Percentiles rank a stretch among this genome's conserved stretches.
Evolutionary conservation across 495 filamentous ascomycete species (phyloP).

Genomic region (Aspergillus ostianus): DNA sequence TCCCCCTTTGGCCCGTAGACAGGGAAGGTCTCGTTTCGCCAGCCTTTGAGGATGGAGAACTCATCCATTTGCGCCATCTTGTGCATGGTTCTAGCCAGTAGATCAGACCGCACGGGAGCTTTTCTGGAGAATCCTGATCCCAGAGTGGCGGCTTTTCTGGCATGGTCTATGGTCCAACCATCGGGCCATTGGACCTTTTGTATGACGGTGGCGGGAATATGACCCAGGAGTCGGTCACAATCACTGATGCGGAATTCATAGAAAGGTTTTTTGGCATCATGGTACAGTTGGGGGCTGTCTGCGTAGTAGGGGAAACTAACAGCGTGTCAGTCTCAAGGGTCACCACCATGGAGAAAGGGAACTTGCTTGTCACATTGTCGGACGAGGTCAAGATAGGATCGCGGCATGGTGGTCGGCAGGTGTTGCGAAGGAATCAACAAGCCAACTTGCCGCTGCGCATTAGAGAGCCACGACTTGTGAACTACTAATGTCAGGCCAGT

Average conservation of each 20-base stretch:
- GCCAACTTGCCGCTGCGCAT: too few species aligned
- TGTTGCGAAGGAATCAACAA: not conserved
- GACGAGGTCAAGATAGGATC: not conserved
- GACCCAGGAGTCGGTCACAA: conserved; percentile 48
- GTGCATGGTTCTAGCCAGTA: conserved; percentile 50
- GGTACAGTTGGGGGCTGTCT: not conserved
- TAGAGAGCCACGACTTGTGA: too few species aligned
- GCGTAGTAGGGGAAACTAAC: conserved; percentile 2
- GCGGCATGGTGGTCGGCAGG: not conserved
- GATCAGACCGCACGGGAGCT: conserved; percentile 48
- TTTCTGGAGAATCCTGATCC: conserved; percentile 24
- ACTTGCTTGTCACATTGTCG: not conserved
- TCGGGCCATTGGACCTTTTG: conserved; percentile 45
- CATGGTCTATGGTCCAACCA: conserved; percentile 45
- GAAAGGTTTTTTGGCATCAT: not conserved
- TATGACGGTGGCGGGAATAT: conserved; percentile 50
- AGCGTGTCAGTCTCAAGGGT: not conserved
- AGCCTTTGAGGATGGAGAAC: conserved; percentile 60
- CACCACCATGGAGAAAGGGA: not conserved
- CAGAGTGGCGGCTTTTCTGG: conserved; percentile 36
- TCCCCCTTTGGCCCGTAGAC: conserved; percentile 35
- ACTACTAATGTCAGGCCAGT: too few species aligned
- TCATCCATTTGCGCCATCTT: conserved; percentile 56
- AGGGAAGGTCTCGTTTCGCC: conserved; percentile 47
- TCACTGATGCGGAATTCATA: conserved; percentile 45